Evolutionary conservation across 192 early-diverging fungal species (phyloP), one percentile per base, ranked within the genome.

Genomic region (Dimargaris cristalligena): DNA sequence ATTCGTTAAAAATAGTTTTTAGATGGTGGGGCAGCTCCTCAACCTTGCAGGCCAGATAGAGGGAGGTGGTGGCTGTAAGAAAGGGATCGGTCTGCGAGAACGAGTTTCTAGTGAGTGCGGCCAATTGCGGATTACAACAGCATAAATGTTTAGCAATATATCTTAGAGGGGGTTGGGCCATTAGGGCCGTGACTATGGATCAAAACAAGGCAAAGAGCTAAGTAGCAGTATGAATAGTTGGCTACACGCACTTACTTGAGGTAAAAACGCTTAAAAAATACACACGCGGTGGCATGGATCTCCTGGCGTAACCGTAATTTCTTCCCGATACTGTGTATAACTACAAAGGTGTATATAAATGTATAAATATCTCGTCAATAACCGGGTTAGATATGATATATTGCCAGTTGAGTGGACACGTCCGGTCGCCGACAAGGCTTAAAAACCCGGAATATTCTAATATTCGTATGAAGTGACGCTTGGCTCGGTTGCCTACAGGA

Each of bases 201-300:
- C n/a, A n/a, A n/a, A n/a, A n/a, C n/a, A n/a, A n/a, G n/a, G n/a
- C 25, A 1, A 25, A 25, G 46, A 47, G 2, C 25, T 22, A 3
- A 47, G 6, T 6, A 22, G 46, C 46, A 1, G 23, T 52, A 52
- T 23, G 28, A 18, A 8, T 30, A 23, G 50, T 8, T 52, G 50
- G 34, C 16, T n/a, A 28, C 23, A 22, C 32, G 26, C 18, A 72
- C 77, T 67, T 77, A 86, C 85, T 81, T 88, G 66, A 81, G 78
- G 67, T 89, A 92, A 65, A 92, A 93, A 22, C 92, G 75, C 67
- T 89, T 90, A 51, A 93, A 92, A 58, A 92, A 95, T 2, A 89
- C 81, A 34, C 80, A 64, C 2, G 88, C 89, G 11, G 90, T 89
- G 0, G 89, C 86, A 4, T 92, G 71, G 26, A 90, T 85, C 34